Evolutionary conservation across 2,329 filamentous ascomycete genomes (phyloP).

Genomic region (Pseudocercospora ulei): DNA sequence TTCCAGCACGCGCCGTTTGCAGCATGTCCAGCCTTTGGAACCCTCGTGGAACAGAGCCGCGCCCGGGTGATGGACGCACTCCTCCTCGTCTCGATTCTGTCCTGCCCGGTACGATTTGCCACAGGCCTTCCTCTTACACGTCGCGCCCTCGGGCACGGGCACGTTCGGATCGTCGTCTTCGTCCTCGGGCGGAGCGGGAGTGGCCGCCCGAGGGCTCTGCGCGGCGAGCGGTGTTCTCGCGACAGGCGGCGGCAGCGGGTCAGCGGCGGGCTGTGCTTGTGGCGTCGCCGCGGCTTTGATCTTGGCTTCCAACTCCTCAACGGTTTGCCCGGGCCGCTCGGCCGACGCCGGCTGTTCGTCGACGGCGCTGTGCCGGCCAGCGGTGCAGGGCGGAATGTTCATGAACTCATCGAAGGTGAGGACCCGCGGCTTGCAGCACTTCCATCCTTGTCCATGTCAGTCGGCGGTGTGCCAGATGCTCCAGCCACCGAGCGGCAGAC

Average conservation of each 20-base stretch:
- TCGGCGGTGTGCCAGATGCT: no score
- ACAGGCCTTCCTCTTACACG: constrained; percentile 71
- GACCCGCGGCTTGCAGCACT: constrained; percentile 95
- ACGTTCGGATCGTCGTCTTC: constrained; percentile 76
- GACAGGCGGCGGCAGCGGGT: constrained; percentile 24
- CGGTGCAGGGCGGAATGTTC: constrained; percentile 80
- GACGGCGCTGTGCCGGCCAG: constrained; percentile 81
- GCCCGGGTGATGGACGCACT: constrained; percentile 81
- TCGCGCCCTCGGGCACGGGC: constrained; percentile 61
- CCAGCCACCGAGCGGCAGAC: constrained; percentile 22
- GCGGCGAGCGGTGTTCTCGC: constrained; percentile 27
- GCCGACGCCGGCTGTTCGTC: constrained; percentile 52
- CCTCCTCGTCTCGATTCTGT: constrained; percentile 55
- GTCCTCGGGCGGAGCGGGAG: constrained; percentile 57
- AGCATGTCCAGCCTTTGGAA: constrained; percentile 95
- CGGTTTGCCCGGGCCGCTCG: constrained; percentile 23
- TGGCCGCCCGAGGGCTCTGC: constrained; percentile 32
- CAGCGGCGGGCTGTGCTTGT: constrained; percentile 22
- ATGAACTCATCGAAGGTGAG: constrained; percentile 98
- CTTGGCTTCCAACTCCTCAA: constrained; percentile 31
- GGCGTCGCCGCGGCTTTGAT: constrained; percentile 21
- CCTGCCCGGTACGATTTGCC: constrained; percentile 55
- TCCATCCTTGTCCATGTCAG: no score
- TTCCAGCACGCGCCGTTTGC: constrained; percentile 86
- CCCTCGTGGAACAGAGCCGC: constrained; percentile 93